These are phyloP conservation scores for Berberis vulgaris DNA, from an alignment of 164 flowering plant genomes.

Conservation along the genomic window DNA sequence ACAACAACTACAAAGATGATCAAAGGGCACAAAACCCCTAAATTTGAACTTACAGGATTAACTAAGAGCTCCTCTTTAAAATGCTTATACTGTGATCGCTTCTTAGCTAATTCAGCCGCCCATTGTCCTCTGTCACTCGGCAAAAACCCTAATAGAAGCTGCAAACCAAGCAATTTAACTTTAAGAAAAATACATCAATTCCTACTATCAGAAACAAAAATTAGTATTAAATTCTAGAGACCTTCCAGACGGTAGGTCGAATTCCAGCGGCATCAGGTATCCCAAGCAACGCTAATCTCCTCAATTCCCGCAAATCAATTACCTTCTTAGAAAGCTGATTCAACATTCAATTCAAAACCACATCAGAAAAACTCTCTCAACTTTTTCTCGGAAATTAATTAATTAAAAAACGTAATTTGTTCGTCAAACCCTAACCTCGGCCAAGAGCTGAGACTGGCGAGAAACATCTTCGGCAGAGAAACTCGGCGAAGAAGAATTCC, in stretches of 20 bases:
- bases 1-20: no score
- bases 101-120: conserved; percentile 73
- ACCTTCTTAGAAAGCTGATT: conserved; percentile 68
- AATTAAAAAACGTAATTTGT: conserved; percentile 4
- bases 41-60: conserved; percentile 59
- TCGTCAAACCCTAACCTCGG: no score
- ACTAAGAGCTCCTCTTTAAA: conserved; percentile 85
- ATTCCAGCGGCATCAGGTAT: conserved; percentile 80
- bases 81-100: conserved; percentile 81
- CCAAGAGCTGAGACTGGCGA: no score
- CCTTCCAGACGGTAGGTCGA: conserved; percentile 93
- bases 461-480: no score
- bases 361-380: not conserved
- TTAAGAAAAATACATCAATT: not conserved
- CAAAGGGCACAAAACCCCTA: no score
- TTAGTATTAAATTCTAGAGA: conserved; percentile 7
- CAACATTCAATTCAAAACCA: conserved; percentile 1
- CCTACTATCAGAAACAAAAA: no score
- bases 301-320: conserved; percentile 54
- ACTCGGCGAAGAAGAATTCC: no score
- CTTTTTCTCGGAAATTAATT: not conserved
- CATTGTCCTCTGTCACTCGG: conserved; percentile 74
- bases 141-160: conserved; percentile 85
- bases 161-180: conserved; percentile 6
- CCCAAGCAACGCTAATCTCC: conserved; percentile 73